Conservation (phyloP, 306 rosid species). For the Fagus sylvatica region DNA sequence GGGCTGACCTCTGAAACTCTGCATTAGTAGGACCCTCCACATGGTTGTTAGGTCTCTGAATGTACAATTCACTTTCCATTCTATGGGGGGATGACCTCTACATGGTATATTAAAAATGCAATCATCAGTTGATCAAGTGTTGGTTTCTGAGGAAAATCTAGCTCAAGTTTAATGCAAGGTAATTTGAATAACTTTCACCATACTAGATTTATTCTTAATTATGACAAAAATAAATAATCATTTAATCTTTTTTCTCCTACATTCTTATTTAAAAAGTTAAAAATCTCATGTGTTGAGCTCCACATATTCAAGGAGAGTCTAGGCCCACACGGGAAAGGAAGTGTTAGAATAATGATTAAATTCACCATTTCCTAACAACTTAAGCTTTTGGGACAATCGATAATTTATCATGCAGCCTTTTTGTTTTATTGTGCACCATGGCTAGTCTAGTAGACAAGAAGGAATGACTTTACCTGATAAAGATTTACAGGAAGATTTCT, state of each 20-base stretch:
- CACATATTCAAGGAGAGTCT: too few relatives aligned
- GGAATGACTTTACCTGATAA: conserved; percentile 57
- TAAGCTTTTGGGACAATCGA: too few relatives aligned
- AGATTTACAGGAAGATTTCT: conserved; percentile 53
- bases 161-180: neutral
- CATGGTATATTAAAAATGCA: conserved; percentile 7
- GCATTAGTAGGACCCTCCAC: neutral
- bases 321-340: too few relatives aligned
- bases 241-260: neutral
- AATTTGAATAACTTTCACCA: neutral
- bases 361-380: too few relatives aligned
- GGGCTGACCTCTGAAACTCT: neutral
- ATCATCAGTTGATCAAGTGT: neutral
- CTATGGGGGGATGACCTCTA: conserved; percentile 29
- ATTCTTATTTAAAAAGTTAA: too few relatives aligned
- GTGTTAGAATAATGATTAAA: too few relatives aligned
- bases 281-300: too few relatives aligned
- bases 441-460: neutral
- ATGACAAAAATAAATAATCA: neutral
- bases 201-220: neutral
- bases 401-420: too few relatives aligned
- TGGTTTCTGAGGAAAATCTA: neutral
- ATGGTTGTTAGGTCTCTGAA: neutral
- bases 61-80: conserved; percentile 26
- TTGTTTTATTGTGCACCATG: neutral